These are phyloP conservation scores for Taphrina sp. DNA, from an alignment of 1,139 yeast genomes.

Conservation along the genomic window DNA sequence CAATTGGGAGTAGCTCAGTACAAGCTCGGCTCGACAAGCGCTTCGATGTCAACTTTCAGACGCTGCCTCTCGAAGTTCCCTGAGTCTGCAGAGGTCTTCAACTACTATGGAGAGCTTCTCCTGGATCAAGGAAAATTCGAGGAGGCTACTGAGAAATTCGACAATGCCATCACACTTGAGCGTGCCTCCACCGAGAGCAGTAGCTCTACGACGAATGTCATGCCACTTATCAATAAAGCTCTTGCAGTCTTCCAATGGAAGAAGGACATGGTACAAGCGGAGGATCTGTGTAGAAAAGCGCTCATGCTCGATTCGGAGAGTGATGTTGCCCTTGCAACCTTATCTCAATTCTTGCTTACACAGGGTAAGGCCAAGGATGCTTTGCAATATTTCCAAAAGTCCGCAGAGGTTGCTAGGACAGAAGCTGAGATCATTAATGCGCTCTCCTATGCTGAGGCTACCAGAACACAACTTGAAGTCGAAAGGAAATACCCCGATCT, in stretches of 20 bases:
- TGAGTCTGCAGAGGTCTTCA: constrained; percentile 85
- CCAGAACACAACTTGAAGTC: constrained; percentile 69
- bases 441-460: constrained; percentile 85
- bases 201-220: constrained; percentile 68
- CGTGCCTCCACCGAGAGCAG: constrained; percentile 46
- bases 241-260: constrained; percentile 49
- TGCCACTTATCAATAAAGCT: constrained; percentile 90
- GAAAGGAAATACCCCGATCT: constrained; percentile 45
- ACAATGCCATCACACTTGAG: constrained; percentile 80
- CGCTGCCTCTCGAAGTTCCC: constrained; percentile 77
- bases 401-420: constrained; percentile 77
- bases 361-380: constrained; percentile 81
- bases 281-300: constrained; percentile 69
- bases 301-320: constrained; percentile 75
- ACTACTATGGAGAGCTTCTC: constrained; percentile 91
- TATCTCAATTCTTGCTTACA: constrained; percentile 88
- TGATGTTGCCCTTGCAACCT: constrained; percentile 82
- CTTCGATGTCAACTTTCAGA: constrained; percentile 66
- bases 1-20: constrained; percentile 91
- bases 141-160: constrained; percentile 80
- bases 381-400: constrained; percentile 72
- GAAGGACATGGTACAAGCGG: constrained; percentile 54
- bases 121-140: constrained; percentile 73
- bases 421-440: constrained; percentile 88
- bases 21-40: constrained; percentile 66